phyloP scores from a whole-genome alignment of 2,329 filamentous ascomycete species.

The Diaporthe humulicola region DNA sequence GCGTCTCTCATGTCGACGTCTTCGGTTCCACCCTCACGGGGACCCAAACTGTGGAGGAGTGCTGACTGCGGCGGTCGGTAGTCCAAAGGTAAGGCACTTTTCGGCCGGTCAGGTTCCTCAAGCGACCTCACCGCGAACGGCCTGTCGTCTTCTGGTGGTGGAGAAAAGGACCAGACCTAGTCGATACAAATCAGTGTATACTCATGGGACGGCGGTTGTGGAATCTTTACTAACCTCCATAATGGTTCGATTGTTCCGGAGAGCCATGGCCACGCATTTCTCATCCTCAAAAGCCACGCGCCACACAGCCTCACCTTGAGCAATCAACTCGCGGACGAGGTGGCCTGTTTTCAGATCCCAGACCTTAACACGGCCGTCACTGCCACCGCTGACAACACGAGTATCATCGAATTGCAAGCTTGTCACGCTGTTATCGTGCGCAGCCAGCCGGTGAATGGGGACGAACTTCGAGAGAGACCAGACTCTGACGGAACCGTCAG shows the following conservation, averaged over 20 bases:
- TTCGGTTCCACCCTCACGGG: conserved; percentile 53
- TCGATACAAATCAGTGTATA: conserved; percentile 46
- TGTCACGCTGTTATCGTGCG: conserved; percentile 98
- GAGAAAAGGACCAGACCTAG: conserved; percentile 95
- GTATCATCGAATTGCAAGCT: conserved; percentile 97
- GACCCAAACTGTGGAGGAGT: conserved; percentile 48
- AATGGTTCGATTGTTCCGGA: conserved; percentile 85
- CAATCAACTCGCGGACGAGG: conserved; percentile 90
- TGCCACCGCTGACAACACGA: conserved; percentile 94
- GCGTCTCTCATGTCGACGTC: conserved; percentile 71
- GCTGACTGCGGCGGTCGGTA: conserved; percentile 53
- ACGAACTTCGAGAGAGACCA: conserved; percentile 94
- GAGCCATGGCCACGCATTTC: conserved; percentile 96
- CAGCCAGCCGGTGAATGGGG: conserved; percentile 92
- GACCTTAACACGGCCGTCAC: conserved; percentile 97
- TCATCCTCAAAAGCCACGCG: conserved; percentile 98
- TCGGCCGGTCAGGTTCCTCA: conserved; percentile 61
- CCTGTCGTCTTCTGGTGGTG: conserved; percentile 77
- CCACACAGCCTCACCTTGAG: conserved; percentile 96
- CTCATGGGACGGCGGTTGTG: not conserved
- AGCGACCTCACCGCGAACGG: conserved; percentile 62
- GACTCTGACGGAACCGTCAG: conserved; percentile 94
- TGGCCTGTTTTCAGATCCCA: conserved; percentile 96
- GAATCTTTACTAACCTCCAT: conserved; percentile 83
- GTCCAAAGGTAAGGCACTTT: conserved; percentile 64